These are phyloP conservation scores for Salvia sclarea DNA, from an alignment of 305 asterid species.

Conservation along the genomic window DNA sequence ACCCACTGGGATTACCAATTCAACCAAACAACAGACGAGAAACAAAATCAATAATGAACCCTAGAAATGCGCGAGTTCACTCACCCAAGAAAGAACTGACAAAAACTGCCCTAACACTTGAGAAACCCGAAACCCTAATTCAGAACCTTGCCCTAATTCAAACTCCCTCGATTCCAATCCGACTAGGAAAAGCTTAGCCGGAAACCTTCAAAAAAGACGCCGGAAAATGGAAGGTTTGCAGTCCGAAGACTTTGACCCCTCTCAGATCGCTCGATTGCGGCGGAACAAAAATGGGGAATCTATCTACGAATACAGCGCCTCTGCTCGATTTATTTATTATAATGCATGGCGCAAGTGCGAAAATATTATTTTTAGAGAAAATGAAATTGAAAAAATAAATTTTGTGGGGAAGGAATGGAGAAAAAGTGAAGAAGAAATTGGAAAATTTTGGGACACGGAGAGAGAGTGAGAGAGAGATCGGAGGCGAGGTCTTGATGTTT, in stretches of 20 bases:
- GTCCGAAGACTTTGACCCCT: constrained; percentile 43
- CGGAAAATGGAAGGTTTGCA: constrained; percentile 36
- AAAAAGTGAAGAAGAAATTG: constrained; percentile 38
- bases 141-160: constrained; percentile 27
- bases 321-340: constrained; percentile 16
- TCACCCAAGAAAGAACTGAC: background rate
- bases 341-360: constrained; percentile 25
- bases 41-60: constrained; percentile 19
- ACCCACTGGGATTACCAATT: constrained; percentile 19
- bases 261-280: constrained; percentile 60
- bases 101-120: constrained; percentile 31
- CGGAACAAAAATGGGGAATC: constrained; percentile 42
- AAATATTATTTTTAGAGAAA: background rate
- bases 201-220: constrained; percentile 29
- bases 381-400: background rate
- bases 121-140: constrained; percentile 56
- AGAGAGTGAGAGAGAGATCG: constrained; percentile 49
- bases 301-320: constrained; percentile 14
- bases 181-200: constrained; percentile 27
- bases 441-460: constrained; percentile 37
- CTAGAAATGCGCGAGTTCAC: constrained; percentile 15
- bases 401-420: constrained; percentile 21
- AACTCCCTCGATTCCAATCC: constrained; percentile 34
- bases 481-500: constrained; percentile 47
- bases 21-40: constrained; percentile 2